Base-by-base conservation (phyloP, 2,329 filamentous ascomycete genomes). In the Cladosporium velox region DNA sequence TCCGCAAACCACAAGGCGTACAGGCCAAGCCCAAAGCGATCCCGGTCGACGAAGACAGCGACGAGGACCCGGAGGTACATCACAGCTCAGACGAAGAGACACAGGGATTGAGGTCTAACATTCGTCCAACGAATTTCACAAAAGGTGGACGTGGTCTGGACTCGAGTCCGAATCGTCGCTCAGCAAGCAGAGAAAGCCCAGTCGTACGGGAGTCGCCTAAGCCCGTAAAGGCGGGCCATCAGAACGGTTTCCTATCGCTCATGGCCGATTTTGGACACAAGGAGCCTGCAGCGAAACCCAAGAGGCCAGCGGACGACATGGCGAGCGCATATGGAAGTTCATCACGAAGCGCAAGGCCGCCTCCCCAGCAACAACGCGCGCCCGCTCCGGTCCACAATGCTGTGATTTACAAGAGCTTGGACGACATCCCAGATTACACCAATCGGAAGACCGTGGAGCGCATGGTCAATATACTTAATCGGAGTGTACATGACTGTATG, bases 41-140 rank as follows among this genome's bases (percentile, higher is more conserved):
- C 28, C 68, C 57, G 70, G 70, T 59, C 70, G 61, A 64, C 49
- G 72, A 57, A 35, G 72, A 72, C 49, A 72, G 70, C 59, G 86
- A 89, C 65, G 83, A 86, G 32, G 82, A 85, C 60, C 72, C 77
- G 5, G 72, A 72, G 1, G 69, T 76, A 11, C 67, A 72, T 26
- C 71, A 73, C 55, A 69, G 70, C 47, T 71, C 70, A 15, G 73
- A 75, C 32, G 73, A 76, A 49, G 71, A 72, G 55, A 72, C 70
- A 57, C 78, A 81, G 51, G 74, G 76, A 21, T 76, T 81, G 47
- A 79, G 78, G 41, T 85, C 84, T 1, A 85, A 89, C 69, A 88
- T 91, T 69, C 86, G 85, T 67, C 85, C 87, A 3, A 85, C 86
- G 1, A 85, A 81, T 55, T 87, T 89, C 69, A 79, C 79, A 44